Base-by-base conservation (phyloP, 2,329 filamentous ascomycete species). In the Cladosporium velox region DNA sequence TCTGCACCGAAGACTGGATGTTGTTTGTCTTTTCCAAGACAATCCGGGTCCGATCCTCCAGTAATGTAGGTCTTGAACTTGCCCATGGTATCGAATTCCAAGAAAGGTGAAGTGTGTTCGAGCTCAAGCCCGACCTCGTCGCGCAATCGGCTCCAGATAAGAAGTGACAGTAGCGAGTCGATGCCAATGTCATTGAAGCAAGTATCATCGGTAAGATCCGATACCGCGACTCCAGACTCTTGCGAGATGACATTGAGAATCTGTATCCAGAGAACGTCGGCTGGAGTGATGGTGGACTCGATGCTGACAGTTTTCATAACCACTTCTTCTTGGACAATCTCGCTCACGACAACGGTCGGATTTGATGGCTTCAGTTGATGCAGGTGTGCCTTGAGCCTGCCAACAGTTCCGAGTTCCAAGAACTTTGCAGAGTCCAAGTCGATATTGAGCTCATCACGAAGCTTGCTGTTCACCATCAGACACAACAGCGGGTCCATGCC, bases 141-240 rank as follows among this genome's bases (percentile, higher is more conserved):
- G 59, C 82, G 81, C 65, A 84, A 79, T 67, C 81, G 78, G 65
- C 82, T 79, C 7, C 84, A 77, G 65, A 84, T 82, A 32, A 81
- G 83, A 73, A 84, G 74, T 69, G 80, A 82, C 81, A 84, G 83
- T 52, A 84, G 73, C 18, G 82, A 84, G 73, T 84, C 82, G 81
- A 84, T 84, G 59, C 82, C 82, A 72, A 84, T 80, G 69, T 89
- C 86, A 2, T 82, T 82, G 1, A 90, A 84, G 61, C 91, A 88
- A 34, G 88, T 85, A 44, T 80, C 76, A 65, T 84, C 82, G 2
- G 80, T 82, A 67, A 84, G 81, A 70, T 84, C 82, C 15, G 79
- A 77, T 11, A 89, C 80, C 24, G 88, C 85, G n/a, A 91, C 86
- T 65, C 88, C 87, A 84, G 91, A 90, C 76, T 84, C 82, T 62